Base-by-base conservation (phyloP, 1,284 basidiomycete species). In the Cutaneotrichosporon cavernicola region DNA sequence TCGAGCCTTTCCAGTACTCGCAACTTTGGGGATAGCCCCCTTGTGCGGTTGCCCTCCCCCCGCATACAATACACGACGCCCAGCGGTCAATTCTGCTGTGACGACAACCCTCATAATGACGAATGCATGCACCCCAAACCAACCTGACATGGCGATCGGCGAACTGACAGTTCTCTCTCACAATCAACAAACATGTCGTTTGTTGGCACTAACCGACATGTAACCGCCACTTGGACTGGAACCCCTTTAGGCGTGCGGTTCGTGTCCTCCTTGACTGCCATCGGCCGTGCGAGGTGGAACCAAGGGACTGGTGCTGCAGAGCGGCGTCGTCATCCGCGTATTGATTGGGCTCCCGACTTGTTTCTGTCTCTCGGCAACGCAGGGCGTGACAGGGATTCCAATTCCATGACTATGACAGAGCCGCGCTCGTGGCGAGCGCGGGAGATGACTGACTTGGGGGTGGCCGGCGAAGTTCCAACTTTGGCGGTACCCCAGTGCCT, bases 81-180 rank as follows among this genome's bases (percentile, higher is more conserved):
- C 51, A 53, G 51, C 51, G 5, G 26, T n/a, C 51, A 13, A n/a
- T 14, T 53, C 30, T 31, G 51, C 51, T 53, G 51, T 53, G 51
- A 53, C 51, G 31, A 53, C 31, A 46, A n/a, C 43, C 43, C 31
- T 34, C 51, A 34, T 51, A 51, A 51, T 53, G 51, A 53, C 30
- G 51, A 53, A 53, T 53, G 30, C 51, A 53, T 53, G 51, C 26
- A 34, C 11, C 51, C 18, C 51, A 53, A 31, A 32, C 51, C 14
- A 53, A 13, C 30, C 14, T 30, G 14, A 34, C 14, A 32, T 31
- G 16, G 43, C 38, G 10, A 26, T 26, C 26, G 26, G 26, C 26
- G 26, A 46, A 9, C 16, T 46, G 9, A 46, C 43, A 7, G 43
- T 46, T 16, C 5, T 9, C 9, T 46, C 16, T 46, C 16, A 2